Base-by-base conservation (phyloP, 106 monocot species). In the Acanthochlamys bracteata region DNA sequence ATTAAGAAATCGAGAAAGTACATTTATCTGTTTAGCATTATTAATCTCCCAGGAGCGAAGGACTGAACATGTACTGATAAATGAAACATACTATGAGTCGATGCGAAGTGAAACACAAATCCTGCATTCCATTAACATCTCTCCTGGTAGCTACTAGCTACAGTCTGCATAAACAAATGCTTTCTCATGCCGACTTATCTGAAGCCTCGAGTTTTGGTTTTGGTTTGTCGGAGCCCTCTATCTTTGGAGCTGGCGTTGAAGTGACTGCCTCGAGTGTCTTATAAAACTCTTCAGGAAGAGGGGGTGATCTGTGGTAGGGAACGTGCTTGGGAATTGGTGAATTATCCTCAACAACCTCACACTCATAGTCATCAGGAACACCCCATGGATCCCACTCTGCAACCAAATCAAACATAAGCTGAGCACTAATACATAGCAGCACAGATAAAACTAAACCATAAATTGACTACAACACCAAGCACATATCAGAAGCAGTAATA, bases 381-480 rank as follows among this genome's bases (percentile, higher is more conserved):
- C 86, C 93, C 93, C 93, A 89, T n/a, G 85, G 83, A 58, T 94
- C 84, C 93, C 93, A 94, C 43, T 94, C 93, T 94, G 76, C 77
- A 79, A 33, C 47, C 7, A 7, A 51, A 21, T 25, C 53, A 47
- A 42, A 57, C 27, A 45, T 47, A 23, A 41, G n/a, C 41, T 39
- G 4, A 63, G 10, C 53, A 51, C 21, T 16, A 63, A 6, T 33
- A 15, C 11, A 9, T 53, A 17, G 24, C 60, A 23, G 39, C 20
- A 59, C 69, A 69, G n/a, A 27, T 21, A 42, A 43, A 27, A 60
- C 25, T 19, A 7, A 40, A 27, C 7, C 66, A 68, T 62, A 41
- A 14, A 62, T n/a, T n/a, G n/a, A n/a, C n/a, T n/a, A n/a, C n/a
- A n/a, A n/a, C n/a, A n/a, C n/a, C n/a, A n/a, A n/a, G n/a, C n/a